Conservation (phyloP, 208 protist genomes). For the Lotmaria passim region DNA sequence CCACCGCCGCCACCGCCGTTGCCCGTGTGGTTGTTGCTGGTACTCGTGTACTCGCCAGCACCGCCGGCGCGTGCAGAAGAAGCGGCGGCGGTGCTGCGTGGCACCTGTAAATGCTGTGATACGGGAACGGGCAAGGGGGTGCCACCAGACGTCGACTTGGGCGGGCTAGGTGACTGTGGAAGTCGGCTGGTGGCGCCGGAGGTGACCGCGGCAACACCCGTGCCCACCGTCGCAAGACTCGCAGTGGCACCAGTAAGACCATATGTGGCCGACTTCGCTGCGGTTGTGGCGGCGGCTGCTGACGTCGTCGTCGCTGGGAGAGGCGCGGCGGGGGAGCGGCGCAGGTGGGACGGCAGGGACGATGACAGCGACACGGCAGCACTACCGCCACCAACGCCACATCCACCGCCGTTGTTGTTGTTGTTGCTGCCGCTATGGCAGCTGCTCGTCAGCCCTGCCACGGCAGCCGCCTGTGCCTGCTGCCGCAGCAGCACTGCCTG, state of each 20-base stretch:
- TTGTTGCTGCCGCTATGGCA: background rate
- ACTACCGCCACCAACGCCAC: background rate
- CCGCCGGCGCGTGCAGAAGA: too few relatives aligned
- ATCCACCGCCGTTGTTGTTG: too few relatives aligned
- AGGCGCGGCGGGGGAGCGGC: background rate
- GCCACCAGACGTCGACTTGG: background rate
- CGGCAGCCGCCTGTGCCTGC: slow-evolving; percentile 26
- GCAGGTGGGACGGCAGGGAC: slow-evolving; percentile 18
- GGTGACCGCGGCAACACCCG: too few relatives aligned
- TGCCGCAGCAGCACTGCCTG: slow-evolving; percentile 48
- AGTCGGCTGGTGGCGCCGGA: background rate
- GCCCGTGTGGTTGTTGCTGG: slow-evolving; percentile 4
- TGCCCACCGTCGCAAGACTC: background rate
- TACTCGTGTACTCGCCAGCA: too few relatives aligned
- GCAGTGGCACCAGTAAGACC: background rate
- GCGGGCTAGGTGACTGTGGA: background rate
- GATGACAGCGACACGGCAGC: background rate
- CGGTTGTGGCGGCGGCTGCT: background rate
- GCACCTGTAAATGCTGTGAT: background rate
- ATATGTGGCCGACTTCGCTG: background rate
- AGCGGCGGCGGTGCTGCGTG: background rate
- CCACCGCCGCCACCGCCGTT: too few relatives aligned
- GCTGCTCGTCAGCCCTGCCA: slow-evolving; percentile 11
- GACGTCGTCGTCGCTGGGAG: too few relatives aligned
- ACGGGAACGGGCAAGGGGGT: background rate